Conservation (phyloP, 345 rosid species). For the Gossypium stocksii region DNA sequence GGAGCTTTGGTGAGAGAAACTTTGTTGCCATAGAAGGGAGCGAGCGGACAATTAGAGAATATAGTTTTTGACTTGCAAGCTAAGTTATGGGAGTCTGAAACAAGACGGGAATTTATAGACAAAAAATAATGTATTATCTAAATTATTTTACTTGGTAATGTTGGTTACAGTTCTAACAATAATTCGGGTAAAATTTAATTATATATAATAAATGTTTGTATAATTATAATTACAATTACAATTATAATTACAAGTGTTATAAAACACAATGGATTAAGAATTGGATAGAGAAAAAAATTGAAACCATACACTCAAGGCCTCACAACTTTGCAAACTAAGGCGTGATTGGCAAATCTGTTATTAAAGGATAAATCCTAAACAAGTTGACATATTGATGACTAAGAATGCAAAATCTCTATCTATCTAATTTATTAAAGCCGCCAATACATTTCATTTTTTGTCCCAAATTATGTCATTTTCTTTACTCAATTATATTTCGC, state of each 20-base stretch:
- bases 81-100: background rate
- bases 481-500: too few relatives aligned
- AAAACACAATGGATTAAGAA: too few relatives aligned
- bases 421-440: background rate
- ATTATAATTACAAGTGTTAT: too few relatives aligned
- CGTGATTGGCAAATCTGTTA: background rate
- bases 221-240: too few relatives aligned
- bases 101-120: background rate
- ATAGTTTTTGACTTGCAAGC: background rate
- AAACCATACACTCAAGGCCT: too few relatives aligned
- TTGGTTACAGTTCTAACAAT: background rate
- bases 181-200: background rate
- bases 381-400: background rate
- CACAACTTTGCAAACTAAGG: too few relatives aligned
- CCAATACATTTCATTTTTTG: background rate
- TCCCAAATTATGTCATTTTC: too few relatives aligned
- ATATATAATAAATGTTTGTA: too few relatives aligned
- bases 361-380: background rate
- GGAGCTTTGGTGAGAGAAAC: background rate
- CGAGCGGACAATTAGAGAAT: background rate
- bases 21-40: slow-evolving; percentile 14
- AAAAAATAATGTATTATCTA: background rate
- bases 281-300: too few relatives aligned
- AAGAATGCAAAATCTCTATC: background rate
- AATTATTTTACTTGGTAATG: background rate